Evolutionary conservation across 495 filamentous ascomycete species (phyloP).

Genomic region (Glonium stellatum): DNA sequence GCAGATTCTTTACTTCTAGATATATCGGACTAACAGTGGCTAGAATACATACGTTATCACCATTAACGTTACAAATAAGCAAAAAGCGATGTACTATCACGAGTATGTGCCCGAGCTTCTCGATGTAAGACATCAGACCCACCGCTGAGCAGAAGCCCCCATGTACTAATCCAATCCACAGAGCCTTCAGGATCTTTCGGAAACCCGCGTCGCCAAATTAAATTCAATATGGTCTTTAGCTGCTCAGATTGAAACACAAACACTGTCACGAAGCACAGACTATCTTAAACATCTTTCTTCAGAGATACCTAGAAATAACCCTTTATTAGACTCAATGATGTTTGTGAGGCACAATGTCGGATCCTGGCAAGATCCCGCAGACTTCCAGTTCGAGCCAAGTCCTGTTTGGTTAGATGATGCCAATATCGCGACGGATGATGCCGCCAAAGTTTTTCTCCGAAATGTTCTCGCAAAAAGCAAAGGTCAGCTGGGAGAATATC

Average conservation of each 20-base stretch:
- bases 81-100: slow-evolving; percentile 93
- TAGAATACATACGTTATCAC: slow-evolving; percentile 91
- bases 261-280: slow-evolving; percentile 63
- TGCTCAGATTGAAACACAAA: slow-evolving; percentile 65
- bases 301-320: slow-evolving; percentile 84
- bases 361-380: slow-evolving; percentile 69
- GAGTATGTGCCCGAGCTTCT: slow-evolving; percentile 92
- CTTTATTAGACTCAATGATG: slow-evolving; percentile 91
- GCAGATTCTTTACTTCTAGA: not conserved
- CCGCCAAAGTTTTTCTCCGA: slow-evolving; percentile 80
- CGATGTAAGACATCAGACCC: slow-evolving; percentile 54
- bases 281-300: slow-evolving; percentile 61
- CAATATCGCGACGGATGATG: slow-evolving; percentile 70
- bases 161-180: slow-evolving; percentile 26
- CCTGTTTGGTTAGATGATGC: slow-evolving; percentile 96
- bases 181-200: slow-evolving; percentile 82
- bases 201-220: slow-evolving; percentile 73
- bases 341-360: slow-evolving; percentile 86
- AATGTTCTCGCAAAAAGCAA: slow-evolving; percentile 91
- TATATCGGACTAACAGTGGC: slow-evolving; percentile 16
- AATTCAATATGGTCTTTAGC: slow-evolving; percentile 82
- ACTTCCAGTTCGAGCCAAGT: slow-evolving; percentile 87
- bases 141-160: slow-evolving; percentile 6
- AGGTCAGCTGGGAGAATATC: slow-evolving; percentile 65
- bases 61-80: slow-evolving; percentile 92